Evolutionary conservation across 2,329 filamentous ascomycete species (phyloP), one percentile per base, ranked within the genome.

Genomic region (Botrytis paeoniae): DNA sequence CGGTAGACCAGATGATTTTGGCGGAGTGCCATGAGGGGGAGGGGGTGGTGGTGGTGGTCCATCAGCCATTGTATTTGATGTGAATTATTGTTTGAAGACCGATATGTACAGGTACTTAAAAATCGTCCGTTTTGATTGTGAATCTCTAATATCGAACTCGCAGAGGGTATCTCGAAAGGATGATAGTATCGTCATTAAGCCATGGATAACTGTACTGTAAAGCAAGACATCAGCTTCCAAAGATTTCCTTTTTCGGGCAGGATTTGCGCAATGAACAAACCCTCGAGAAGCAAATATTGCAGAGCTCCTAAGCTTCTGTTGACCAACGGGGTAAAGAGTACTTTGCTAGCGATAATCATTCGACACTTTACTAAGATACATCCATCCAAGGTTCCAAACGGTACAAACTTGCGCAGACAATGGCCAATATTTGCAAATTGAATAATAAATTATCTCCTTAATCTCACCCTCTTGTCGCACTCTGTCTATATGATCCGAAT

Each of bases 11-110:
- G 85, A 85, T 32, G 88, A 89, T 81, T 91, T 91, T 68, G 93
- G 92, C 77, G 90, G 91, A 80, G 90, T 87, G 83, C 94, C 94
- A 84, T 97, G 94, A 76, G 93, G 94, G 80, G 94, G 94, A 77
- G 93, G 93, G 76, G 94, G 94, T 75, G 90, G 89, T 45, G 92
- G 92, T 45, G 92, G 92, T 59, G 71, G 66, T 37, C 20, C 72
- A 62, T 71, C 71, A 22, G 45, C 25, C 68, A 75, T 75, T 61
- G 62, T 69, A 63, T 54, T 62, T 45, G 62, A 66, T 48, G 39
- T 59, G 48, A n/a, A 60, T 61, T 41, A 60, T 61, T 51, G 41
- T 51, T 35, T 37, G 62, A 48, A 51, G 32, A 9, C 48, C 48
- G 65, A 69, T 61, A 32, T 66, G 45, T 66, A 66, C 32, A 51